phyloP scores from a whole-genome alignment of 768 basidiomycete genomes.

The Lenzites betulinus region DNA sequence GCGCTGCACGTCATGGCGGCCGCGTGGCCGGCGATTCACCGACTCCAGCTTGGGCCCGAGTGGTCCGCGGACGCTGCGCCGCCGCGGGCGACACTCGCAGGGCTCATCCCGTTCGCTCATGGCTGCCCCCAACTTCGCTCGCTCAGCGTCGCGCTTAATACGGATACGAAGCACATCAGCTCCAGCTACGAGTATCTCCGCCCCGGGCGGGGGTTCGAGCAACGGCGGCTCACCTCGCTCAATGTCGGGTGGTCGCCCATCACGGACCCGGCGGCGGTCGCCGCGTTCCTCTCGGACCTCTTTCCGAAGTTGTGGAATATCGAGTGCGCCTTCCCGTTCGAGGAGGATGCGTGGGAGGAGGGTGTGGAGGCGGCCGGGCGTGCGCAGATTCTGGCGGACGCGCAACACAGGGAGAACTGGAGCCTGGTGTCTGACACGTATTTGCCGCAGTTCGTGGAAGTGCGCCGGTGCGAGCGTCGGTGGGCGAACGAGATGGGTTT shows the following conservation, averaged over 20 bases:
- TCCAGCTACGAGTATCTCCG: neutral
- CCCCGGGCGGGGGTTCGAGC: neutral
- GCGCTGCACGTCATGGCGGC: neutral
- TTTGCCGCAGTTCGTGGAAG: neutral
- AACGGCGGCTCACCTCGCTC: neutral
- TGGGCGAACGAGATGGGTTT: neutral
- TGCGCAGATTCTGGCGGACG: neutral
- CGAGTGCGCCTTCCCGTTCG: neutral
- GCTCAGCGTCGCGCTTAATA: neutral
- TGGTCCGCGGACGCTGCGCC: neutral
- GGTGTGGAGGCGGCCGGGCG: neutral
- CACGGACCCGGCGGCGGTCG: neutral
- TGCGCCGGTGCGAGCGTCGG: neutral
- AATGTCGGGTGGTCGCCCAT: neutral
- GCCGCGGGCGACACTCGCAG: neutral
- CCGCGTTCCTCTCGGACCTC: constrained; percentile 7
- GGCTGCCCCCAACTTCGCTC: neutral
- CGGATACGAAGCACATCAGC: neutral
- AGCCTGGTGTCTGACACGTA: neutral
- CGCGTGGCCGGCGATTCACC: neutral
- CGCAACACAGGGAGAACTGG: neutral
- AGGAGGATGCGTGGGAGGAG: neutral
- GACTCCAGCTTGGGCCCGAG: constrained; percentile 2
- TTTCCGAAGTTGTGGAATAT: constrained; percentile 3
- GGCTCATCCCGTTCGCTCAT: neutral